These are phyloP conservation scores for Dendrostoma leiphaemia DNA, from an alignment of 2,329 filamentous ascomycete species.

Conservation along the genomic window DNA sequence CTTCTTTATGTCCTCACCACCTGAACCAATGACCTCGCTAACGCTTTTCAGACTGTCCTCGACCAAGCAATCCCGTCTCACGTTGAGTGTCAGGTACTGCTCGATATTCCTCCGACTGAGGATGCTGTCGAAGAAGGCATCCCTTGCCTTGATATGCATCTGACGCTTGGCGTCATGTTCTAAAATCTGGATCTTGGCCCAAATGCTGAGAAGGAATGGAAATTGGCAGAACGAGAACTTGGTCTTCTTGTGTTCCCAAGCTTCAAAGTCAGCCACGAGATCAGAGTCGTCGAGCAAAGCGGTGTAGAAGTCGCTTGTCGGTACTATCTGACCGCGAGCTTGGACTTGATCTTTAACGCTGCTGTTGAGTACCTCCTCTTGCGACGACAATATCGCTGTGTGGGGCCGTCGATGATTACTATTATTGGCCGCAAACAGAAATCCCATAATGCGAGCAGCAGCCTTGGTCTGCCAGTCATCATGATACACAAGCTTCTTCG, in stretches of 20 bases:
- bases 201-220: constrained; percentile 87
- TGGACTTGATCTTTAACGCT: constrained; percentile 41
- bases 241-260: constrained; percentile 73
- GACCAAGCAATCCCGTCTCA: constrained; percentile 81
- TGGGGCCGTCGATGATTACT: constrained; percentile 36
- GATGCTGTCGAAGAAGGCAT: constrained; percentile 90
- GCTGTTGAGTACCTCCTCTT: constrained; percentile 29
- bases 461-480: constrained; percentile 91
- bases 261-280: constrained; percentile 79
- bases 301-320: constrained; percentile 85
- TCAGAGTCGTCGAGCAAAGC: constrained; percentile 84
- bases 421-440: constrained; percentile 78
- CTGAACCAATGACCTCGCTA: constrained; percentile 78
- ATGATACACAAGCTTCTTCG: constrained; percentile 61
- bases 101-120: constrained; percentile 71
- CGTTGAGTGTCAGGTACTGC: constrained; percentile 73
- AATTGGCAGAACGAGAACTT: constrained; percentile 91
- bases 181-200: constrained; percentile 86
- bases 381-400: constrained; percentile 1
- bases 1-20: constrained; percentile 86
- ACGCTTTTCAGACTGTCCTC: constrained; percentile 85
- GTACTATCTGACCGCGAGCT: constrained; percentile 64
- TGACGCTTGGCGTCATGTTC: constrained; percentile 85
- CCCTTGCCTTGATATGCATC: constrained; percentile 84
- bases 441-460: constrained; percentile 73